Base-by-base conservation (phyloP, 768 basidiomycete genomes). In the Phallus indusiatus region DNA sequence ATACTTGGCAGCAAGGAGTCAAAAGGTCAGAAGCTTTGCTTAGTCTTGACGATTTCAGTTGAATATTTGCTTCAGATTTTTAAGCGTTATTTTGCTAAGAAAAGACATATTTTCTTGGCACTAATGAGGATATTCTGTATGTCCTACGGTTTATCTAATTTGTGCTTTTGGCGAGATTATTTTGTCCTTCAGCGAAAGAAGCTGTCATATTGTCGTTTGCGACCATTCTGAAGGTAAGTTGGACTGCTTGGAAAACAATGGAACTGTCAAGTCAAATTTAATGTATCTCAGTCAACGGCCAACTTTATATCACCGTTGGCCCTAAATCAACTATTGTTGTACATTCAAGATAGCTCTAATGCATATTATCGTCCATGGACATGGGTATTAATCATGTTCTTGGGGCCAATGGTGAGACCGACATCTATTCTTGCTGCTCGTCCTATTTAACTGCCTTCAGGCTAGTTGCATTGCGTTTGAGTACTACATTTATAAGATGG, bases 71-170 rank as follows among this genome's bases (percentile, higher is more conserved):
- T 67, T 47, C 78, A 81, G 65, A 66, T 73, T 17, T 72, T 73
- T 54, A 64, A 66, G 33, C 75, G 75, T 5, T 67, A 28, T 28
- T 28, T 28, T 28, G 28, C 71, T 1, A 74, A 73, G 60, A 71
- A 67, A 33, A 64, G 74, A 2, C 77, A 81, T 63, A 56, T 84
- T 4, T 74, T 81, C 60, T 75, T 73, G 59, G 74, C 78, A 9
- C 64, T 84, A 24, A 62, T 78, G 60, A 67, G 71, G 12, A 67
- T 72, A 5, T 69, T 66, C 53, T 65, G 54, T 55, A 55, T 10
- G 54, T 55, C 17, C 17, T 28, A 28, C 17, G 16, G 36, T 16
- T 5, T 14, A 28, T 18, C 6, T 12, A 16, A 52, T 28, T 0
- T 35, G 12, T 42, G 42, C 12, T 3, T 52, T 52, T 16, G n/a